Evolutionary conservation across 805 yeast genomes (phyloP), one percentile per base, ranked within the genome.

Genomic region (Candida takata): DNA sequence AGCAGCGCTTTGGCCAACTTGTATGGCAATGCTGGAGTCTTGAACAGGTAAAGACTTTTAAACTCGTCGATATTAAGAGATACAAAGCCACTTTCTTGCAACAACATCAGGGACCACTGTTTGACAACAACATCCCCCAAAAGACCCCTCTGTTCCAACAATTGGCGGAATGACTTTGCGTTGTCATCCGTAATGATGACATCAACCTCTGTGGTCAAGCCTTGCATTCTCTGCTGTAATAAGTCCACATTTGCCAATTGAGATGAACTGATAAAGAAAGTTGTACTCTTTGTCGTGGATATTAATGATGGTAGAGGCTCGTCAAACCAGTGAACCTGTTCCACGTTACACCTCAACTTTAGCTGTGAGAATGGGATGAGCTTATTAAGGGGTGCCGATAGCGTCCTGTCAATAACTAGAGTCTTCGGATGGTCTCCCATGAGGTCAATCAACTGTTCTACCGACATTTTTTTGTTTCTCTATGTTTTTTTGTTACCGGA

Each of bases 301-400:
- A n/a, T 16, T 13, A 10, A 12, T 14, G 16, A 19, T 6, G 10
- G 13, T 6, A 17, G 18, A 8, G 36, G 8, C 40, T 55, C 57
- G 25, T 58, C 52, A 16, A 74, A 59, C 73, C 79, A 74, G 29
- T 64, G 57, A 5, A 74, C 63, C 33, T 60, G 61, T 23, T 61
- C 64, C 33, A 80, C 70, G 35, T 76, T 60, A 4, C 70, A 78
- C 26, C 58, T 62, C 26, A 63, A 62, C 46, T 73, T 73, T 21
- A 80, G 61, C 7, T 56, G 51, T 36, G 72, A 67, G 52, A 78
- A 79, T 9, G 80, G 73, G 10, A 77, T 69, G 24, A 79, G 57
- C 25, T 61, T 61, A 49, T 81, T 74, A 37, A 80, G 55, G 10
- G 70, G 49, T 1, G 70, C 58, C 3, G 80, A 64, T 26, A 79